Percentiles rank a stretch among this genome's conserved stretches.
These are phyloP conservation scores for Tulasnella sp. DNA, from an alignment of 768 basidiomycete genomes.

Conservation along the genomic window DNA sequence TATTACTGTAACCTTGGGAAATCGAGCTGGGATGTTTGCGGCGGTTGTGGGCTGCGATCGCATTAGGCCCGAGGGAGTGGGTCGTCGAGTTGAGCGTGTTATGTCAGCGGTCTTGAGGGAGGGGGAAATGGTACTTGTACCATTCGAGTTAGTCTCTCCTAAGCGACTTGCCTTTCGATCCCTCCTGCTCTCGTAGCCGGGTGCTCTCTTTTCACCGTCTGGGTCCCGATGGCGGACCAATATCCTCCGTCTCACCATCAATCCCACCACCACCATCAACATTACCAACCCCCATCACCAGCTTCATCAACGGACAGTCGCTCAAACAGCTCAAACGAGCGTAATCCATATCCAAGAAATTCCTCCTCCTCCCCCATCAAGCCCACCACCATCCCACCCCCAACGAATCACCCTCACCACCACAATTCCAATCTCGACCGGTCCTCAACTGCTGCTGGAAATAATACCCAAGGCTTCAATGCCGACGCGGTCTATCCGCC, in stretches of 20 bases:
- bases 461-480: conserved; percentile 3
- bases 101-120: not conserved
- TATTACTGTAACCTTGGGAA: not conserved
- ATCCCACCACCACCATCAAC: conserved; percentile 13
- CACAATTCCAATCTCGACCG: conserved; percentile 1
- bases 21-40: not conserved
- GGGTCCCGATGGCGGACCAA: conserved; percentile 14
- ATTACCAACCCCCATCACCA: conserved; percentile 11
- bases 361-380: not conserved
- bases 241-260: conserved; percentile 3
- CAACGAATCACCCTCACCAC: not conserved
- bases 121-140: not conserved
- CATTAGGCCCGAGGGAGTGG: not conserved
- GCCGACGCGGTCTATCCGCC: conserved; percentile 2
- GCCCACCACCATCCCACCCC: conserved; percentile 3
- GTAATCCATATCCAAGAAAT: not conserved
- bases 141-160: conserved; percentile 7
- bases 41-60: not conserved
- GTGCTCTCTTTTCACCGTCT: conserved; percentile 3
- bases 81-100: not conserved
- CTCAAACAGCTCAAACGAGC: conserved; percentile 1
- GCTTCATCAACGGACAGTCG: conserved; percentile 6
- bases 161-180: not conserved
- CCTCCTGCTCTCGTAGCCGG: not conserved
- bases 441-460: not conserved